Conservation (phyloP, 108 stramenopile genomes). For the Stephanodiscus minutulus region DNA sequence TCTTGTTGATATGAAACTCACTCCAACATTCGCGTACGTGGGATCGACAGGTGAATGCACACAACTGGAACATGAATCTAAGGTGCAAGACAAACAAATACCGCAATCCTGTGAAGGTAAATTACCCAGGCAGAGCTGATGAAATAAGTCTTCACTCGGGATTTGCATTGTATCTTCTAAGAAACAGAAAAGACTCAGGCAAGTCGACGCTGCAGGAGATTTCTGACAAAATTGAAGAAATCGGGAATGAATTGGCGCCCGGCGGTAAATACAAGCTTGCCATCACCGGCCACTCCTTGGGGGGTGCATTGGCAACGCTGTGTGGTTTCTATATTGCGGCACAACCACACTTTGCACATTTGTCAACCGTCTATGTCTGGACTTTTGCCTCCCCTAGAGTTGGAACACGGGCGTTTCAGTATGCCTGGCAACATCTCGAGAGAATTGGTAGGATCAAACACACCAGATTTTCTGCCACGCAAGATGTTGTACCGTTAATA, state of each 20-base stretch:
- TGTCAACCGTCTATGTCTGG: slow-evolving; percentile 16
- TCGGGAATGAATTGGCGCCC: slow-evolving; percentile 25
- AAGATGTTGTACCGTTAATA: slow-evolving; percentile 18
- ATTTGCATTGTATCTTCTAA: slow-evolving; percentile 25
- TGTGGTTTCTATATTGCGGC: slow-evolving; percentile 36
- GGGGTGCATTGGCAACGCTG: slow-evolving; percentile 52
- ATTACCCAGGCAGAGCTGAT: slow-evolving; percentile 17
- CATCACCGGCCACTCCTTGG: slow-evolving; percentile 45
- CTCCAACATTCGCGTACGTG: too few relatives aligned
- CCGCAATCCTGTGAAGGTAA: slow-evolving; percentile 26
- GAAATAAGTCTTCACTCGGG: slow-evolving; percentile 21
- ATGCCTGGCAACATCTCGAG: slow-evolving; percentile 31
- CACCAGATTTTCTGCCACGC: slow-evolving; percentile 18
- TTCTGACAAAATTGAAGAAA: slow-evolving; percentile 17
- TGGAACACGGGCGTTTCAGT: slow-evolving; percentile 23
- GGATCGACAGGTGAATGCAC: neutral
- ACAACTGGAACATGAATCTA: slow-evolving; percentile 25
- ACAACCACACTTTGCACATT: slow-evolving; percentile 15
- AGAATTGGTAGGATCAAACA: slow-evolving; percentile 28
- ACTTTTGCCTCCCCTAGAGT: slow-evolving; percentile 34
- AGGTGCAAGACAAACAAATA: slow-evolving; percentile 16
- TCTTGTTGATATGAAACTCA: neutral
- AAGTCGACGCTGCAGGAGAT: slow-evolving; percentile 28
- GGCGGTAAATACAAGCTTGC: slow-evolving; percentile 29
- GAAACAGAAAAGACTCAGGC: slow-evolving; percentile 25